Evolutionary conservation across 768 basidiomycete genomes (phyloP).

Genomic region (Tephrocybe sp.): DNA sequence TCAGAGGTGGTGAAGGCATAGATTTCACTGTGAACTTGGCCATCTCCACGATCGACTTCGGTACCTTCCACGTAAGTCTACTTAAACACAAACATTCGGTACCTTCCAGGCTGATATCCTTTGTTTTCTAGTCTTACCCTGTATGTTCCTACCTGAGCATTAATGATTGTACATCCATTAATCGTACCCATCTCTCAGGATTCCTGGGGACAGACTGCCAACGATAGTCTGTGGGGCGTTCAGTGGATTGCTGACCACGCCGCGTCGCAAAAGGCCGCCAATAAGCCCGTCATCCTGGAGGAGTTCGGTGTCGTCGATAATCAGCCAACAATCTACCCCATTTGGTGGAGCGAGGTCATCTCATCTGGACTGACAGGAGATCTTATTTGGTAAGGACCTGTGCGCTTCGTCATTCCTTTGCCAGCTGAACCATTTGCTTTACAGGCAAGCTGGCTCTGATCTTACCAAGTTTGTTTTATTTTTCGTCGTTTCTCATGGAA

Average conservation of each 20-base stretch:
- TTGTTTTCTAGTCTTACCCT: conserved; percentile 32
- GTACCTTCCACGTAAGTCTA: conserved; percentile 59
- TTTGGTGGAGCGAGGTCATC: conserved; percentile 53
- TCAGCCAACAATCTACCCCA: conserved; percentile 48
- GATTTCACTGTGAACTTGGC: conserved; percentile 62
- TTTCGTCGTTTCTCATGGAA: neutral
- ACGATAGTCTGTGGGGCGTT: conserved; percentile 49
- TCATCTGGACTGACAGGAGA: conserved; percentile 60
- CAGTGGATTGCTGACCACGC: conserved; percentile 68
- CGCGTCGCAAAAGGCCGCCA: conserved; percentile 42
- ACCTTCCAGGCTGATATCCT: neutral
- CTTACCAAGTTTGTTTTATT: conserved; percentile 25
- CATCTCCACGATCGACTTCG: conserved; percentile 63
- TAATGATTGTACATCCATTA: neutral
- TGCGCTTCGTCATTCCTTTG: neutral
- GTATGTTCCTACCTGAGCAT: conserved; percentile 16
- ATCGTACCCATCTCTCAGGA: conserved; percentile 27
- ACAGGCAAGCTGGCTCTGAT: conserved; percentile 37
- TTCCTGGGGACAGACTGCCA: conserved; percentile 47
- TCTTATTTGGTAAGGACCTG: conserved; percentile 48
- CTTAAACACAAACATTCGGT: neutral
- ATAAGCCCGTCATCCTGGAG: conserved; percentile 67
- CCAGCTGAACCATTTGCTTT: neutral
- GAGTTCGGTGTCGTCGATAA: conserved; percentile 61
- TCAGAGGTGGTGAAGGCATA: conserved; percentile 54